Conservation (phyloP, 176 grass and related monocot species). For the Oryza rufipogon region DNA sequence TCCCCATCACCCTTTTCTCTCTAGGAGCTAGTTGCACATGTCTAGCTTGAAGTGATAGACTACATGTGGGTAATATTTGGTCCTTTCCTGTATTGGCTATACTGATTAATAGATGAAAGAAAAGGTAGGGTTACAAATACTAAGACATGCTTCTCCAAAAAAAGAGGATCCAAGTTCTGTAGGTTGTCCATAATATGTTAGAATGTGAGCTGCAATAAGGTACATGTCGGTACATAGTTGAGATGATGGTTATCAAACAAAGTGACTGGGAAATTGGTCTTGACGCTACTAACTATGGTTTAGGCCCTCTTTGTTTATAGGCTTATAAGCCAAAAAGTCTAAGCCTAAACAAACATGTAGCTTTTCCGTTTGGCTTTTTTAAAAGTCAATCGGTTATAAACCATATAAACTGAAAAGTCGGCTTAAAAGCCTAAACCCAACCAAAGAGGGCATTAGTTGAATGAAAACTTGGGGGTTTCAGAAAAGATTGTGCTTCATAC, state of each 20-base stretch:
- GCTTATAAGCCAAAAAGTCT: too few species aligned
- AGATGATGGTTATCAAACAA: slow-evolving; percentile 12
- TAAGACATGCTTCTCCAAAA: neutral
- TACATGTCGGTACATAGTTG: neutral
- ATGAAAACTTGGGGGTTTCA: neutral
- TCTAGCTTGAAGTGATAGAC: neutral
- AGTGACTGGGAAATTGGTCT: neutral
- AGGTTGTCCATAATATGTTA: neutral
- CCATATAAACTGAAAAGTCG: too few species aligned
- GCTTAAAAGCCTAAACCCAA: too few species aligned
- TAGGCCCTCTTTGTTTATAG: neutral
- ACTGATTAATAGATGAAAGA: slow-evolving; percentile 6
- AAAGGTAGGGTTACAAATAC: neutral
- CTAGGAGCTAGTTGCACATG: neutral
- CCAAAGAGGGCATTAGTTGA: neutral
- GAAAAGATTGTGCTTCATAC: slow-evolving; percentile 10
- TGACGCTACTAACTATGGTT: neutral
- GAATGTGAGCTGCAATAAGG: neutral
- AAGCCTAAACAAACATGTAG: too few species aligned
- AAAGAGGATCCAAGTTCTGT: neutral
- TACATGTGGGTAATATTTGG: slow-evolving; percentile 9
- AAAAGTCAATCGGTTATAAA: too few species aligned
- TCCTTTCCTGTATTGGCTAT: slow-evolving; percentile 5
- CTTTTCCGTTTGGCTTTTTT: too few species aligned
- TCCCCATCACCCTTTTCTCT: neutral